These are phyloP conservation scores for Paragyromitra xinjiangensis DNA, from an alignment of 495 filamentous ascomycete species.

Conservation along the genomic window DNA sequence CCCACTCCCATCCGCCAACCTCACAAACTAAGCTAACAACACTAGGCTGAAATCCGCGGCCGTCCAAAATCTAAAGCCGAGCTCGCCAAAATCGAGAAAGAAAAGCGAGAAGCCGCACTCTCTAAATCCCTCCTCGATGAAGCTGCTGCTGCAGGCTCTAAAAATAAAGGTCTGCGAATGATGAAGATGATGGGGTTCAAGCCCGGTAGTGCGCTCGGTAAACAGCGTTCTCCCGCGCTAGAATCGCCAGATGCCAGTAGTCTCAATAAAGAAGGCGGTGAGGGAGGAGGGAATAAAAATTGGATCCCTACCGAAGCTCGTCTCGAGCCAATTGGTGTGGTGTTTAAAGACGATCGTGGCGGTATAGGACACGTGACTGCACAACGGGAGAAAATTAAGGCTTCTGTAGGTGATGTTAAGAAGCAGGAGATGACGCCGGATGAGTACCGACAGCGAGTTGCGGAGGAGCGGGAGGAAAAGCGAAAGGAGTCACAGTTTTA, in stretches of 20 bases:
- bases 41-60: slow-evolving; percentile 65
- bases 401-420: slow-evolving; percentile 68
- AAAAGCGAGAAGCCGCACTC: slow-evolving; percentile 77
- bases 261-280: neutral
- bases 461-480: slow-evolving; percentile 74
- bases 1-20: neutral
- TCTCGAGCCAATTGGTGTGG: slow-evolving; percentile 73
- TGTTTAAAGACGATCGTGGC: slow-evolving; percentile 79
- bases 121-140: slow-evolving; percentile 72
- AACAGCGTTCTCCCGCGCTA: slow-evolving; percentile 51
- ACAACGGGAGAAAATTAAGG: slow-evolving; percentile 70
- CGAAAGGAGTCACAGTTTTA: slow-evolving; percentile 72
- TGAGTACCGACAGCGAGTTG: slow-evolving; percentile 78
- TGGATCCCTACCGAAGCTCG: slow-evolving; percentile 36
- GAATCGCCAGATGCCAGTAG: slow-evolving; percentile 45
- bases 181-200: slow-evolving; percentile 96
- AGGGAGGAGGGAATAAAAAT: slow-evolving; percentile 10
- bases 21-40: neutral
- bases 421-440: slow-evolving; percentile 68
- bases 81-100: slow-evolving; percentile 72
- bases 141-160: slow-evolving; percentile 56
- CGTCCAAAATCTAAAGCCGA: slow-evolving; percentile 83
- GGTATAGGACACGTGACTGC: slow-evolving; percentile 87
- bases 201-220: slow-evolving; percentile 74
- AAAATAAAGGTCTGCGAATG: slow-evolving; percentile 88